Percentiles rank a stretch among this genome's conserved stretches.
Conservation (phyloP, 78 protist species). For the Dictyostelium firmibasis region DNA sequence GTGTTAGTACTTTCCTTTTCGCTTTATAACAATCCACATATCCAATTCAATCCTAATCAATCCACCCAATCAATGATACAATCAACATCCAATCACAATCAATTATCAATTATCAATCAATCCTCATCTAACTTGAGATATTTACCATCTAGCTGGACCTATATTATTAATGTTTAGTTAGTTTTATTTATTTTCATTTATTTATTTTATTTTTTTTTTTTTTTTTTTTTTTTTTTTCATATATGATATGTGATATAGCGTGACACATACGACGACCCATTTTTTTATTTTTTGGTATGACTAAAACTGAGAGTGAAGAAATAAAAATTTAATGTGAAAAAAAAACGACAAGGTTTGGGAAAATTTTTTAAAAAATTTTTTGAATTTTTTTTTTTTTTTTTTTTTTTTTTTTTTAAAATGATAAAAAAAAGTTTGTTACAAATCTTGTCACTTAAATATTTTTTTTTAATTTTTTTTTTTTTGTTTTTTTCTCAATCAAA, state of each 20-base stretch:
- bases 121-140: not conserved
- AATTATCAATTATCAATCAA: not conserved
- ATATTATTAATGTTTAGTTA: not conserved
- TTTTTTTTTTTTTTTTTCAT: not conserved
- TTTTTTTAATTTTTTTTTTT: not conserved
- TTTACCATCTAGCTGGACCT: constrained; percentile 34
- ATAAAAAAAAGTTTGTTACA: not conserved
- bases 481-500: not conserved
- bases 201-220: not conserved
- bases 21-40: no score
- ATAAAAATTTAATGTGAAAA: not conserved
- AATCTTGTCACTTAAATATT: not conserved
- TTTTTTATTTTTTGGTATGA: not conserved
- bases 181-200: not conserved
- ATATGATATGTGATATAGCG: not conserved
- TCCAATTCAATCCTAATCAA: not conserved
- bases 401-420: not conserved
- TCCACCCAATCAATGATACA: not conserved
- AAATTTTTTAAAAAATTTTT: not conserved
- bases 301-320: not conserved
- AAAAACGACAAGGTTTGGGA: not conserved
- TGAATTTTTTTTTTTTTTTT: not conserved
- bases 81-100: not conserved
- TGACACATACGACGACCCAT: constrained; percentile 19
- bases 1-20: not conserved